phyloP scores from a whole-genome alignment of 768 basidiomycete genomes.

The Clitopilus hobsonii region DNA sequence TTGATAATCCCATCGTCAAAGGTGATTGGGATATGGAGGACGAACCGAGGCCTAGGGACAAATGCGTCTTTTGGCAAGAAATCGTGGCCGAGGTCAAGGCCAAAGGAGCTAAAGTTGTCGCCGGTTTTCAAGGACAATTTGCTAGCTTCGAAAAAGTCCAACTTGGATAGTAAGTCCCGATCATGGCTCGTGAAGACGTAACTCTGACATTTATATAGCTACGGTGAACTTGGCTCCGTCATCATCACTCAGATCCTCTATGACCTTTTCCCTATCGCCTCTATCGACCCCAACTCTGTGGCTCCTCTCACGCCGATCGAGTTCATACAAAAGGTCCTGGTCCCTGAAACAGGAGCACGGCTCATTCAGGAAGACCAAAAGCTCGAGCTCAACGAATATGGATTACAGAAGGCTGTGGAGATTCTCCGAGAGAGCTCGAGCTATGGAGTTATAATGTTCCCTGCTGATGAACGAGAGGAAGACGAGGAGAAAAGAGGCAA shows the following conservation, averaged over 20 bases:
- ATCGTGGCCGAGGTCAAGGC: slow-evolving; percentile 55
- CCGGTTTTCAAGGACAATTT: slow-evolving; percentile 71
- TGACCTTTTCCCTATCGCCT: slow-evolving; percentile 63
- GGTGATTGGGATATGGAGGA: slow-evolving; percentile 5
- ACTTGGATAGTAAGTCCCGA: slow-evolving; percentile 76
- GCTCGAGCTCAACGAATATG: slow-evolving; percentile 31
- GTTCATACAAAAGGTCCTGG: slow-evolving; percentile 80
- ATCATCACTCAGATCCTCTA: slow-evolving; percentile 77
- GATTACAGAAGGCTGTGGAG: slow-evolving; percentile 40
- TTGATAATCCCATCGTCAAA: slow-evolving; percentile 38
- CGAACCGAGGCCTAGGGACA: slow-evolving; percentile 29
- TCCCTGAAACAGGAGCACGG: slow-evolving; percentile 79
- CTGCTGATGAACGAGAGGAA: slow-evolving; percentile 40
- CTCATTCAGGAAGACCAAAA: slow-evolving; percentile 79
- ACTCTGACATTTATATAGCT: slow-evolving; percentile 40
- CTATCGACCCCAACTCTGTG: slow-evolving; percentile 48
- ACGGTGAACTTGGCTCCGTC: slow-evolving; percentile 80
- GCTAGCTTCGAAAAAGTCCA: slow-evolving; percentile 76
- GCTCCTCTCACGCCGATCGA: slow-evolving; percentile 67
- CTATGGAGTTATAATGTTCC: slow-evolving; percentile 87
- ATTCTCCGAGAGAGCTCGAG: slow-evolving; percentile 72
- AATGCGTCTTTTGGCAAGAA: slow-evolving; percentile 65
- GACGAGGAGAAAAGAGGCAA: slow-evolving; percentile 14
- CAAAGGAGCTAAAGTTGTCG: slow-evolving; percentile 61
- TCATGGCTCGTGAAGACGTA: not conserved